Evolutionary conservation across 768 basidiomycete genomes (phyloP).

Genomic region (Amanita molliuscula): DNA sequence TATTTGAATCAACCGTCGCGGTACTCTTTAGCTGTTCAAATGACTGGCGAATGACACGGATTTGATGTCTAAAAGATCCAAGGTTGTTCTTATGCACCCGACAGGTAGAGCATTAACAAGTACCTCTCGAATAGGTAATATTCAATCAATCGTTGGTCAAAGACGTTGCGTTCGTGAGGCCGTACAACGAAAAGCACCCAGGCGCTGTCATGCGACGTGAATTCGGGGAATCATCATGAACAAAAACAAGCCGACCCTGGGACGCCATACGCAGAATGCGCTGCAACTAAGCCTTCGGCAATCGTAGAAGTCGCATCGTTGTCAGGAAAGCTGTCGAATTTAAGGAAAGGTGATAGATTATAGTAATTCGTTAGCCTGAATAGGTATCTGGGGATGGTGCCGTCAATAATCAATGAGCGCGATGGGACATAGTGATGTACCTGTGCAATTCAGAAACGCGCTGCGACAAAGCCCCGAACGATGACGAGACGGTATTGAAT

Average conservation of each 20-base stretch:
- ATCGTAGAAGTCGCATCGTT: conserved; percentile 68
- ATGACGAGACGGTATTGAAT: conserved; percentile 93
- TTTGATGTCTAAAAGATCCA: conserved; percentile 46
- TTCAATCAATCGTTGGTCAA: conserved; percentile 86
- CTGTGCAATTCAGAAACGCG: conserved; percentile 63
- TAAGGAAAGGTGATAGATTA: conserved; percentile 41
- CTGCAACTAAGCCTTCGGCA: conserved; percentile 67
- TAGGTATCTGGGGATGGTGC: conserved; percentile 44
- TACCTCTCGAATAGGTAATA: conserved; percentile 78
- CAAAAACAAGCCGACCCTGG: conserved; percentile 27
- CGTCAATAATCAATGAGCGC: neutral
- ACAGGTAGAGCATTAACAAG: conserved; percentile 8
- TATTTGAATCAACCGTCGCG: conserved; percentile 41
- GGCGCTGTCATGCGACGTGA: conserved; percentile 19
- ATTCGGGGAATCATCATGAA: neutral
- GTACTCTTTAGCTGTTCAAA: conserved; percentile 54
- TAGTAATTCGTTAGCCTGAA: conserved; percentile 58
- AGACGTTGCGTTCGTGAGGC: conserved; percentile 82
- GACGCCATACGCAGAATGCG: conserved; percentile 64
- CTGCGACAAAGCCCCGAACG: conserved; percentile 77
- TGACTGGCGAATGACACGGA: conserved; percentile 68
- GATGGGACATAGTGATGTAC: conserved; percentile 23
- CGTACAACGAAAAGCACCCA: conserved; percentile 85
- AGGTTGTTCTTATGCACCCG: neutral
- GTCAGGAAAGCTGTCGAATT: conserved; percentile 47